Evolutionary conservation across 352 stramenopile genomes (phyloP).

Genomic region (Pythium biforme): DNA sequence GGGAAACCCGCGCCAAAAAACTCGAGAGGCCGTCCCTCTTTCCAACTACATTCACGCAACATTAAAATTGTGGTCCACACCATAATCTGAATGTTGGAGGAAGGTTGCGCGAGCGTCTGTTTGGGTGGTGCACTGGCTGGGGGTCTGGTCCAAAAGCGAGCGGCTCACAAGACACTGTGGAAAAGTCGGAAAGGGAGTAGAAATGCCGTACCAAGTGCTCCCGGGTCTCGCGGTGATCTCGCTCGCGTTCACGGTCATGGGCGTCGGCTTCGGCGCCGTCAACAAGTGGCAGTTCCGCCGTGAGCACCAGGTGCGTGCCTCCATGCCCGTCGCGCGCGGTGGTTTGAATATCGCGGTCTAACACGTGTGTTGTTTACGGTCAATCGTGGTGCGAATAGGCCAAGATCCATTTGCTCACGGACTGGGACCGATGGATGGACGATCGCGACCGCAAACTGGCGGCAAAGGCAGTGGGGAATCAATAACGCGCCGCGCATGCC

Average conservation of each 20-base stretch:
- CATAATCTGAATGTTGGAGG: slow-evolving; percentile 11
- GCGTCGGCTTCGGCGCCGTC: slow-evolving; percentile 61
- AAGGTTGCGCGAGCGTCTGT: slow-evolving; percentile 25
- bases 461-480: slow-evolving; percentile 23
- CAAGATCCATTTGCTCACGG: slow-evolving; percentile 74
- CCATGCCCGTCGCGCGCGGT: not conserved
- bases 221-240: slow-evolving; percentile 77
- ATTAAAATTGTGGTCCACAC: slow-evolving; percentile 9
- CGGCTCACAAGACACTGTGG: slow-evolving; percentile 8
- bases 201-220: slow-evolving; percentile 87
- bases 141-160: slow-evolving; percentile 7
- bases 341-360: not conserved
- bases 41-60: not conserved
- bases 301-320: slow-evolving; percentile 57
- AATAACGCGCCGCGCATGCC: slow-evolving; percentile 21
- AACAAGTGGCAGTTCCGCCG: slow-evolving; percentile 74
- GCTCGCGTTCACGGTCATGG: slow-evolving; percentile 77
- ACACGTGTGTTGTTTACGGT: too few relatives aligned
- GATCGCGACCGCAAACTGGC: slow-evolving; percentile 65
- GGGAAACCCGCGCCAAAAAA: slow-evolving; percentile 15
- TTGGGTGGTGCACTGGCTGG: slow-evolving; percentile 24
- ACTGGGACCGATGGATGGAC: slow-evolving; percentile 85
- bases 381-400: slow-evolving; percentile 31
- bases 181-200: slow-evolving; percentile 12
- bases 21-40: slow-evolving; percentile 15